Evolutionary conservation across 148 eudicot genomes (phyloP).

Genomic region (Heliosperma pusillum): DNA sequence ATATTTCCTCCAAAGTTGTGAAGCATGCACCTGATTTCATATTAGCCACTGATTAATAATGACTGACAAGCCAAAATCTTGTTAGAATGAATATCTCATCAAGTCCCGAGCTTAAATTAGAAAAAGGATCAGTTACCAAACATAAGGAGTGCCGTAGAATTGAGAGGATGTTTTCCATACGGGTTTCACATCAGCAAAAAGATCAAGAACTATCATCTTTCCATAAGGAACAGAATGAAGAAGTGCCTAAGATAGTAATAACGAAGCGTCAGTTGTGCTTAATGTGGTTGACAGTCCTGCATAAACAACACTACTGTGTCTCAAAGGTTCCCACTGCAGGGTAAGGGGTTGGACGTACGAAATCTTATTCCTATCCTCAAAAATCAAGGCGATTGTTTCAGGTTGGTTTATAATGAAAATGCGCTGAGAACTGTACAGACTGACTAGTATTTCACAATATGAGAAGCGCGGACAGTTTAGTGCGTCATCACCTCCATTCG

Average conservation of each 20-base stretch:
- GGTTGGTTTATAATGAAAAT: background rate
- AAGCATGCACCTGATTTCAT: constrained; percentile 85
- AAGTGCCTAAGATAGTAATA: constrained; percentile 59
- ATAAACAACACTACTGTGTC: background rate
- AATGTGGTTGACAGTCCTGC: background rate
- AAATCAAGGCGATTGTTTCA: background rate
- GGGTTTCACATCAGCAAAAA: constrained; percentile 96
- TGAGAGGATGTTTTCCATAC: constrained; percentile 86
- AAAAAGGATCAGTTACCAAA: constrained; percentile 49
- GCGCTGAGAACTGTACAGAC: background rate
- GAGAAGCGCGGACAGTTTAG: background rate
- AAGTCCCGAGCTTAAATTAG: constrained; percentile 8
- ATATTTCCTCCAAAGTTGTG: constrained; percentile 98
- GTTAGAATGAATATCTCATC: constrained; percentile 7
- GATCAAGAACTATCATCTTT: constrained; percentile 98
- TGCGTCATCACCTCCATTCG: background rate
- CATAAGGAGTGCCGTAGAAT: constrained; percentile 88
- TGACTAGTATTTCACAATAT: background rate
- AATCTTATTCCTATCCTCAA: background rate
- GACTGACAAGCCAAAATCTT: constrained; percentile 3
- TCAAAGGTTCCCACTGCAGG: background rate
- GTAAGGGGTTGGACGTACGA: background rate
- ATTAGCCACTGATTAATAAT: background rate
- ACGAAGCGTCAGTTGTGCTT: constrained; percentile 14
- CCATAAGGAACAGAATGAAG: constrained; percentile 97